These are phyloP conservation scores for Cutaneotrichosporon dermatis DNA, from an alignment of 1,284 basidiomycete genomes.

Conservation along the genomic window DNA sequence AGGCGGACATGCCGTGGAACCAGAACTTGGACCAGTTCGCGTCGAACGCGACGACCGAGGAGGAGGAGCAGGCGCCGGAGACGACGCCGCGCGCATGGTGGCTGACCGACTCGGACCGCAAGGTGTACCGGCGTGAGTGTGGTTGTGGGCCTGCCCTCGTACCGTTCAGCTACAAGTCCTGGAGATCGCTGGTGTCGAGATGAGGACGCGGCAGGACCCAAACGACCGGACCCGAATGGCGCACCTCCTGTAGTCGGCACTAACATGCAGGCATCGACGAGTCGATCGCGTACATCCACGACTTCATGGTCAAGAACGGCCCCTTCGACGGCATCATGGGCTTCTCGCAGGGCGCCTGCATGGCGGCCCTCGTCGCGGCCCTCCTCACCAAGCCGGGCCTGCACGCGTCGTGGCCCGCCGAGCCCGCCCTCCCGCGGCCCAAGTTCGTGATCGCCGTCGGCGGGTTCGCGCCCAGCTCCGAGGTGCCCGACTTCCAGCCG, in stretches of 20 bases:
- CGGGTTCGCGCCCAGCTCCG: conserved; percentile 41
- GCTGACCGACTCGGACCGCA: conserved; percentile 55
- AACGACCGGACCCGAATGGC: too few relatives aligned
- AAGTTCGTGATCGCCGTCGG: conserved; percentile 58
- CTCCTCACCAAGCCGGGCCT: conserved; percentile 58
- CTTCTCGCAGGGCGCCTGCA: conserved; percentile 77
- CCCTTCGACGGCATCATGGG: conserved; percentile 67
- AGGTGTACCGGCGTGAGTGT: conserved; percentile 40
- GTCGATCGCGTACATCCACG: conserved; percentile 50
- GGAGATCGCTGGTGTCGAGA: not conserved
- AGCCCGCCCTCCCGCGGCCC: conserved; percentile 64
- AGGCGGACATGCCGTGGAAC: conserved; percentile 61
- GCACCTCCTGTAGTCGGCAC: too few relatives aligned
- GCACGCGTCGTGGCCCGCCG: conserved; percentile 61
- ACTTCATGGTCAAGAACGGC: conserved; percentile 46
- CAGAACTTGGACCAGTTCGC: conserved; percentile 55
- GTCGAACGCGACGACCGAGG: conserved; percentile 54
- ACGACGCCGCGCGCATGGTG: conserved; percentile 77
- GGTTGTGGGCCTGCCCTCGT: not conserved
- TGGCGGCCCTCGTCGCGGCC: conserved; percentile 69
- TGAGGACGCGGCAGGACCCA: too few relatives aligned
- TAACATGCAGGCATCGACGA: conserved; percentile 58
- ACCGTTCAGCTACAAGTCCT: conserved; percentile 2
- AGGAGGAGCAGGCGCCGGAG: conserved; percentile 56
- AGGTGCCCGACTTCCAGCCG: conserved; percentile 52